Conservation (phyloP, 2,329 filamentous ascomycete genomes). For the Sporothrix globosa region DNA sequence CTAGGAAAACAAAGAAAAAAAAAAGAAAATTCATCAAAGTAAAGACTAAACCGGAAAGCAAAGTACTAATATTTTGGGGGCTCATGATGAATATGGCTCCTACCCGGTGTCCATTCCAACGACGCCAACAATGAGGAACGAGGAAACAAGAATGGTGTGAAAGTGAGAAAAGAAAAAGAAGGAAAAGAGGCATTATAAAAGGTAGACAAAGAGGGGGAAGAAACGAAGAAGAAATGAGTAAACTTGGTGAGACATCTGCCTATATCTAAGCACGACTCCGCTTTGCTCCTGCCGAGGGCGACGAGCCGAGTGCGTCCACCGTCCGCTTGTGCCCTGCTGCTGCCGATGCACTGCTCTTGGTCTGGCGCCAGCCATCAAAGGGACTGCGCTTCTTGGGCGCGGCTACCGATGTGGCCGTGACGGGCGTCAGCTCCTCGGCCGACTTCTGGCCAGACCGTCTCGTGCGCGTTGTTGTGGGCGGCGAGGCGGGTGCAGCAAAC, state of each 20-base stretch:
- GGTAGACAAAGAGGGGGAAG: neutral
- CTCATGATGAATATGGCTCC: neutral
- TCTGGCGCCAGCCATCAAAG: conserved; percentile 70
- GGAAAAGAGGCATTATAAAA: conserved; percentile 5
- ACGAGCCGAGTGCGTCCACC: conserved; percentile 44
- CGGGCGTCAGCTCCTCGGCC: conserved; percentile 47
- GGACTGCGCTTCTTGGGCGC: conserved; percentile 51
- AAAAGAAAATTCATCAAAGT: neutral
- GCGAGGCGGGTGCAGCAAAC: conserved; percentile 57
- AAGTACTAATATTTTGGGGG: neutral
- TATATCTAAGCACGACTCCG: conserved; percentile 41
- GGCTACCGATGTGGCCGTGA: conserved; percentile 40
- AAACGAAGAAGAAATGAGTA: conserved; percentile 16
- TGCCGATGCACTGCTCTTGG: conserved; percentile 54
- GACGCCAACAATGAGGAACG: conserved; percentile 17
- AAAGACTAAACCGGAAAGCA: neutral
- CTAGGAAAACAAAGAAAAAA: neutral
- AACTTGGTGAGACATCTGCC: neutral
- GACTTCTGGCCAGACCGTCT: conserved; percentile 62
- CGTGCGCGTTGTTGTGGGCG: conserved; percentile 63
- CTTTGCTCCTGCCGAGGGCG: conserved; percentile 45
- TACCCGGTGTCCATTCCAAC: conserved; percentile 9
- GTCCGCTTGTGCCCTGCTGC: conserved; percentile 50
- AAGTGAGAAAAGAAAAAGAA: conserved; percentile 14
- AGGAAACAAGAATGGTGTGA: neutral